Conservation (phyloP, 805 yeast species). For the Saccharomycopsis schoenii region DNA sequence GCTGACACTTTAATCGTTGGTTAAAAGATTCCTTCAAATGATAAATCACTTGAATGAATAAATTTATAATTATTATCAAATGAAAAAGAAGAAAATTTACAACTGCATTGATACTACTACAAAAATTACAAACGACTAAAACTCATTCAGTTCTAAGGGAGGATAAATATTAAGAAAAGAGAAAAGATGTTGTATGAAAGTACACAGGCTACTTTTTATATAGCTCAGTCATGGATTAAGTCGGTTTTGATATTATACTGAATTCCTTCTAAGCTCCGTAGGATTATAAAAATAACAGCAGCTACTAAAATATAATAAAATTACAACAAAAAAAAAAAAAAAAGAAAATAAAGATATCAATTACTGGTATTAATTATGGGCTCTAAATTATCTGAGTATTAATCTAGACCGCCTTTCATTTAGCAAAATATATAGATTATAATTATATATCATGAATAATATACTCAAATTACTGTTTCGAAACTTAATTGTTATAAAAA, state of each 20-base stretch:
- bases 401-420: background rate
- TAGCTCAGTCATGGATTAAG: background rate
- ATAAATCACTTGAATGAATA: background rate
- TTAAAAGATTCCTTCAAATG: constrained; percentile 31
- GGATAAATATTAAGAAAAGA: background rate
- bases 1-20: constrained; percentile 85
- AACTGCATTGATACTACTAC: too few relatives aligned
- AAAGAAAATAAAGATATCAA: background rate
- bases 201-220: background rate
- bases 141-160: background rate
- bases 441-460: constrained; percentile 1
- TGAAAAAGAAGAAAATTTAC: too few relatives aligned
- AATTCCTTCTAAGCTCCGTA: background rate
- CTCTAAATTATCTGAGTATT: background rate
- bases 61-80: too few relatives aligned
- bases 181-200: background rate
- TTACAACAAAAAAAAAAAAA: background rate
- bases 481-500: background rate
- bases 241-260: background rate
- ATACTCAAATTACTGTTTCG: background rate
- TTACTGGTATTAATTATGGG: background rate
- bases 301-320: background rate
- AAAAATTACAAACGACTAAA: too few relatives aligned
- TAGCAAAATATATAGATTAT: constrained; percentile 1
- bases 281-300: background rate